phyloP scores from a whole-genome alignment of 352 stramenopile species.

The Achlya hypogyna region DNA sequence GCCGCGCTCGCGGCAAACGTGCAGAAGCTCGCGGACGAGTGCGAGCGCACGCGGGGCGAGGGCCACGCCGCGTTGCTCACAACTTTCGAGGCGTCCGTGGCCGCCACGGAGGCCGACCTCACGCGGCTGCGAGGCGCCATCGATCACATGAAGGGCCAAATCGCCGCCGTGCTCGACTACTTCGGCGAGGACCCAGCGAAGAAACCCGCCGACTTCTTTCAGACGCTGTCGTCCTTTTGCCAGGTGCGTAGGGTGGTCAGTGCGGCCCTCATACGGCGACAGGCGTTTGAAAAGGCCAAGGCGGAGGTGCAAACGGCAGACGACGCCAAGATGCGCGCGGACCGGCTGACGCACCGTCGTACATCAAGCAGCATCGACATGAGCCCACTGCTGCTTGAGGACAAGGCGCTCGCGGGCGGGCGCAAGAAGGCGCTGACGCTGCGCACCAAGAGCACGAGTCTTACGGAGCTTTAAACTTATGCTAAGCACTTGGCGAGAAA shows the following conservation, averaged over 20 bases:
- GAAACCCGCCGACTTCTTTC: slow-evolving; percentile 67
- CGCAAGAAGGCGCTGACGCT: not conserved
- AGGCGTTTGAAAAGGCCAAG: slow-evolving; percentile 56
- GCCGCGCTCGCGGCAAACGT: slow-evolving; percentile 44
- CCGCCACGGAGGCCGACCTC: slow-evolving; percentile 19
- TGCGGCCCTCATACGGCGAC: not conserved
- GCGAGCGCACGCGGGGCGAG: slow-evolving; percentile 36
- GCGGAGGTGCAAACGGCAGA: slow-evolving; percentile 64
- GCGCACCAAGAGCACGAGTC: not conserved
- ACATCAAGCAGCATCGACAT: not conserved
- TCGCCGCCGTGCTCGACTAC: slow-evolving; percentile 73
- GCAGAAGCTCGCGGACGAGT: slow-evolving; percentile 35
- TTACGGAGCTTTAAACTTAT: not conserved
- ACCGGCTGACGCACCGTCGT: slow-evolving; percentile 25
- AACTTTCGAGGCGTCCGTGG: slow-evolving; percentile 21
- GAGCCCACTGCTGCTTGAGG: not conserved
- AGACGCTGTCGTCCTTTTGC: slow-evolving; percentile 76
- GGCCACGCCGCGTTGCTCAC: not conserved
- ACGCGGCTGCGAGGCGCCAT: slow-evolving; percentile 32
- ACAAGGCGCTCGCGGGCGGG: not conserved
- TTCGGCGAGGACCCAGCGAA: slow-evolving; percentile 75
- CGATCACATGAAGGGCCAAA: slow-evolving; percentile 35
- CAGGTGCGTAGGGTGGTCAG: slow-evolving; percentile 22
- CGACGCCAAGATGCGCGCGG: slow-evolving; percentile 38
- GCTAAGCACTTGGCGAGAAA: not conserved